Conservation (phyloP, 2,329 filamentous ascomycete genomes). For the Endoconidiophora polonica region DNA sequence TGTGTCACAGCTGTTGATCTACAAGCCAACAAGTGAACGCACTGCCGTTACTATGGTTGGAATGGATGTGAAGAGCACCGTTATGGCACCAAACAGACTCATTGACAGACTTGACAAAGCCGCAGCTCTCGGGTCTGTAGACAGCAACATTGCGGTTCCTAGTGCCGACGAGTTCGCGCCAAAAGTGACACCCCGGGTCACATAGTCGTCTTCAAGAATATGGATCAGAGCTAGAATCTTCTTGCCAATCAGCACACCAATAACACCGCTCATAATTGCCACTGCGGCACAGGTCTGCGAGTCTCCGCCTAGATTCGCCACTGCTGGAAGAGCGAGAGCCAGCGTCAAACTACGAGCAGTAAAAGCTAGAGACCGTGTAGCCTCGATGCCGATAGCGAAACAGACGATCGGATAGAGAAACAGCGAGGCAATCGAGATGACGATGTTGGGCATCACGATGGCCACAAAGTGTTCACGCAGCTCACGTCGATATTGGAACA, state of each 20-base stretch:
- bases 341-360: slow-evolving; percentile 39
- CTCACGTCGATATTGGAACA: slow-evolving; percentile 43
- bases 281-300: slow-evolving; percentile 37
- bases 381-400: slow-evolving; percentile 35
- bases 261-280: slow-evolving; percentile 41
- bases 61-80: slow-evolving; percentile 40
- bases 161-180: slow-evolving; percentile 44
- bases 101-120: slow-evolving; percentile 43
- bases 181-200: slow-evolving; percentile 44
- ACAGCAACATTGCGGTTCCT: slow-evolving; percentile 38
- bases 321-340: slow-evolving; percentile 40
- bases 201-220: slow-evolving; percentile 45
- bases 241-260: slow-evolving; percentile 38
- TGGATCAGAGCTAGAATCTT: slow-evolving; percentile 30
- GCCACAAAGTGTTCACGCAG: slow-evolving; percentile 34
- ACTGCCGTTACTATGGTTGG: slow-evolving; percentile 33
- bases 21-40: slow-evolving; percentile 29
- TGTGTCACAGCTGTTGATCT: background rate
- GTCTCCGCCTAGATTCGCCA: slow-evolving; percentile 39
- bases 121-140: slow-evolving; percentile 40
- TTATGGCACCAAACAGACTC: slow-evolving; percentile 43
- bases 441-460: slow-evolving; percentile 36
- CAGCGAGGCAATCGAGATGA: slow-evolving; percentile 34
- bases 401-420: slow-evolving; percentile 41
- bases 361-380: slow-evolving; percentile 36